Evolutionary conservation across 345 rosid species (phyloP).

Genomic region (Cardamine chenopodiifolia): DNA sequence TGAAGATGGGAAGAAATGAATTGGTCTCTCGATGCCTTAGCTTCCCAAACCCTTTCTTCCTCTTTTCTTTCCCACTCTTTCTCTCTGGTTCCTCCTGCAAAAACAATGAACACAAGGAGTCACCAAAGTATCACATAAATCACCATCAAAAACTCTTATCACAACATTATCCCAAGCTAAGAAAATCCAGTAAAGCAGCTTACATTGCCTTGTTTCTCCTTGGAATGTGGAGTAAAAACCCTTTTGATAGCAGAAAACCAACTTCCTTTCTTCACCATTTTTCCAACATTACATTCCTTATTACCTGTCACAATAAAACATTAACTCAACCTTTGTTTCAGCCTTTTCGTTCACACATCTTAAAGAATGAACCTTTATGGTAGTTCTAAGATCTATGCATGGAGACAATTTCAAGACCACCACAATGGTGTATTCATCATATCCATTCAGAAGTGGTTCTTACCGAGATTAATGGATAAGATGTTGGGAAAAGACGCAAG

Average conservation of each 20-base stretch:
- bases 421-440: neutral
- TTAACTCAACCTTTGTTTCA: slow-evolving; percentile 11
- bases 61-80: slow-evolving; percentile 72
- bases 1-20: slow-evolving; percentile 86
- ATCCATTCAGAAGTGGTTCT: neutral
- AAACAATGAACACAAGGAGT: slow-evolving; percentile 2
- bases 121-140: slow-evolving; percentile 33
- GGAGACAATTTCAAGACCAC: neutral
- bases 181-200: slow-evolving; percentile 1
- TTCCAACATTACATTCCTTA: slow-evolving; percentile 63
- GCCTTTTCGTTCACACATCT: slow-evolving; percentile 8
- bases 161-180: slow-evolving; percentile 21
- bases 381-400: slow-evolving; percentile 34
- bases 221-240: slow-evolving; percentile 69
- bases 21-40: slow-evolving; percentile 65
- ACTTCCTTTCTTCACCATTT: slow-evolving; percentile 93
- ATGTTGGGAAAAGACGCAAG: slow-evolving; percentile 6
- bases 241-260: slow-evolving; percentile 95
- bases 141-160: slow-evolving; percentile 20
- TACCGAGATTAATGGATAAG: slow-evolving; percentile 17
- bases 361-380: slow-evolving; percentile 26
- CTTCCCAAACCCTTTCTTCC: slow-evolving; percentile 67
- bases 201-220: slow-evolving; percentile 78
- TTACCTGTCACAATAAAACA: slow-evolving; percentile 43
- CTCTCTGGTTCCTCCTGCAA: slow-evolving; percentile 59